Evolutionary conservation across 2,329 filamentous ascomycete genomes (phyloP).

Genomic region (Gaeumannomyces tritici): DNA sequence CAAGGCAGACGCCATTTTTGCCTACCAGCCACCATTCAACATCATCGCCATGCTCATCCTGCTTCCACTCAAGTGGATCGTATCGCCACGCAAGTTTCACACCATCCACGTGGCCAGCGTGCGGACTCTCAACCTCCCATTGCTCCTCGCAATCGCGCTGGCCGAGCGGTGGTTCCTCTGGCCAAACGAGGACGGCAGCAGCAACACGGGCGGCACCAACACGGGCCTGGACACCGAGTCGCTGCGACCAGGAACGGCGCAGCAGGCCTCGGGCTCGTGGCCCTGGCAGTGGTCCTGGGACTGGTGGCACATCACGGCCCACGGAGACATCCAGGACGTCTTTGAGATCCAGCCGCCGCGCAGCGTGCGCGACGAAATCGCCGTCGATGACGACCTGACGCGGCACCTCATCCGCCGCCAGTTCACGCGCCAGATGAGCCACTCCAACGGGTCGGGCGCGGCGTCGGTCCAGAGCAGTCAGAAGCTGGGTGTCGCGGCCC

Average conservation of each 20-base stretch:
- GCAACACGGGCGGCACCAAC: constrained; percentile 5
- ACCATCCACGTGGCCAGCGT: constrained; percentile 77
- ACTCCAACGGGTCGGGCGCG: background rate
- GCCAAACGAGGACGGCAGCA: constrained; percentile 22
- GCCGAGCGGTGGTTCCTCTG: constrained; percentile 64
- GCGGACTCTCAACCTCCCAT: constrained; percentile 63
- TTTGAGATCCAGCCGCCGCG: constrained; percentile 64
- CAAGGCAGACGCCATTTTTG: constrained; percentile 75
- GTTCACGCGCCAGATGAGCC: constrained; percentile 32
- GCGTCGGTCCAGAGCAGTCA: background rate
- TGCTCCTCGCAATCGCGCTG: constrained; percentile 61
- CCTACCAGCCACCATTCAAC: constrained; percentile 77
- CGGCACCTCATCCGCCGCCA: constrained; percentile 48
- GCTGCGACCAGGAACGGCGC: too few relatives aligned
- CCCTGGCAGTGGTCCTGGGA: constrained; percentile 49
- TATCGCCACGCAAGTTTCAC: constrained; percentile 79
- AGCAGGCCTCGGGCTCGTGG: constrained; percentile 10
- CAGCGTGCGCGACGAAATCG: constrained; percentile 44
- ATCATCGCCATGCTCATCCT: constrained; percentile 66
- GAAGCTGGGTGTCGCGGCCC: background rate
- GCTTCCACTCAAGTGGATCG: constrained; percentile 67
- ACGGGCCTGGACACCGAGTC: constrained; percentile 10
- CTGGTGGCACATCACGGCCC: constrained; percentile 57
- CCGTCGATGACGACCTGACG: constrained; percentile 49
- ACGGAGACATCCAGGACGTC: constrained; percentile 50